Percentiles rank a stretch among this genome's conserved stretches.
Conservation (phyloP, 1,284 basidiomycete species). For the Gastroboletus turbinatus region DNA sequence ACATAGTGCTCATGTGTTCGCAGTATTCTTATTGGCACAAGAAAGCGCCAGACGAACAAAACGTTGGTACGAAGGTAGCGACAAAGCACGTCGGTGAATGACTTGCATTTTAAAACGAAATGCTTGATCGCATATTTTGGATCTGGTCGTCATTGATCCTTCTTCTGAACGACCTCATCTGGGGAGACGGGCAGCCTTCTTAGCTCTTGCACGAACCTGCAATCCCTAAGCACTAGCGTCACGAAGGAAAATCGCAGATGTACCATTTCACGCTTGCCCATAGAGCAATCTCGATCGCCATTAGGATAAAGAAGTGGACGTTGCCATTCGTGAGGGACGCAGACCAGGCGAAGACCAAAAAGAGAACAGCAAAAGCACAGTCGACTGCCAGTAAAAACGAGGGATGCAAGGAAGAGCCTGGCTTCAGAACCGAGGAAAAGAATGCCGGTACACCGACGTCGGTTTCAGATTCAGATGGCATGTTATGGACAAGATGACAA, state of each 20-base stretch:
- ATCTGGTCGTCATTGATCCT: constrained; percentile 26
- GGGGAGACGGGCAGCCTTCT: constrained; percentile 32
- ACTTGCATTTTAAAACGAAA: neutral
- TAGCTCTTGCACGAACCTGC: constrained; percentile 56
- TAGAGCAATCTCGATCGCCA: constrained; percentile 59
- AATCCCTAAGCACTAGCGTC: constrained; percentile 4
- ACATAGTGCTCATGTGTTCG: constrained; percentile 4
- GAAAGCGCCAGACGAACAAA: constrained; percentile 77
- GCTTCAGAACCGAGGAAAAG: constrained; percentile 57
- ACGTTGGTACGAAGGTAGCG: constrained; percentile 78
- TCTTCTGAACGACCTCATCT: constrained; percentile 24
- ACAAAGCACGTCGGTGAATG: constrained; percentile 48
- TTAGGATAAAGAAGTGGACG: constrained; percentile 61
- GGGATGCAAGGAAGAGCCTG: constrained; percentile 73
- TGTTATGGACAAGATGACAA: constrained; percentile 4
- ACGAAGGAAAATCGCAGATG: constrained; percentile 15
- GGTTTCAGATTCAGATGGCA: constrained; percentile 23
- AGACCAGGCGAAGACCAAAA: constrained; percentile 57
- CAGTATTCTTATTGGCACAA: constrained; percentile 84
- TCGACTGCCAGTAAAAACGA: constrained; percentile 67
- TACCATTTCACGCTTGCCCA: constrained; percentile 82
- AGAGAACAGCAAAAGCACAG: constrained; percentile 52
- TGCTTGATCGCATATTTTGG: neutral
- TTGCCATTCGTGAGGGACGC: constrained; percentile 59
- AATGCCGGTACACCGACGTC: constrained; percentile 29